Conservation (phyloP, 2,329 filamentous ascomycete species). For the Curvularia spicifera region DNA sequence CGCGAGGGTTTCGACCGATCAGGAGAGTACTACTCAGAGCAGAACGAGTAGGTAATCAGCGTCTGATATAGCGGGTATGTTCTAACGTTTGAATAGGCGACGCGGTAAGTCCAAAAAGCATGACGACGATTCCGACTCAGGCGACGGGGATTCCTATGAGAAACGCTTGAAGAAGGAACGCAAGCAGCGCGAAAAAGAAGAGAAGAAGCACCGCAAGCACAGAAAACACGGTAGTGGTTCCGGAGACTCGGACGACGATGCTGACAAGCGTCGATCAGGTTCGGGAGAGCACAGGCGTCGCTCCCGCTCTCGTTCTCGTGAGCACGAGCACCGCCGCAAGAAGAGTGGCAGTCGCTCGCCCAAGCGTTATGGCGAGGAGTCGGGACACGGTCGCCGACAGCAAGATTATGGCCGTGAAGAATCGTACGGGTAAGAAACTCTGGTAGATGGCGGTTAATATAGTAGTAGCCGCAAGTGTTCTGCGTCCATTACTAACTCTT, state of each 20-base stretch:
- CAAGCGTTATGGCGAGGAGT: conserved; percentile 34
- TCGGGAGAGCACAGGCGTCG: conserved; percentile 23
- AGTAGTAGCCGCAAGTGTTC: not conserved
- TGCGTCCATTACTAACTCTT: conserved; percentile 5
- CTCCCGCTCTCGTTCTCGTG: conserved; percentile 19
- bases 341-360: conserved; percentile 33
- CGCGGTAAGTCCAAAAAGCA: conserved; percentile 50
- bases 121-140: conserved; percentile 42
- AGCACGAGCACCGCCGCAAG: conserved; percentile 26
- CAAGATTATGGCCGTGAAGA: conserved; percentile 18
- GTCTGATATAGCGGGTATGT: not conserved
- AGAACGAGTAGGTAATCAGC: conserved; percentile 46
- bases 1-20: conserved; percentile 46
- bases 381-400: conserved; percentile 20
- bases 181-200: conserved; percentile 31
- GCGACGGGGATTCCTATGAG: conserved; percentile 39
- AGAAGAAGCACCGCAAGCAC: conserved; percentile 25
- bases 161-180: conserved; percentile 30
- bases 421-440: conserved; percentile 9
- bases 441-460: conserved; percentile 2
- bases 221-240: conserved; percentile 23
- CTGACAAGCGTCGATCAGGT: conserved; percentile 32
- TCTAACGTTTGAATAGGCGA: conserved; percentile 35
- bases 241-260: conserved; percentile 24
- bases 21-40: conserved; percentile 52